Base-by-base conservation (phyloP, 2,329 filamentous ascomycete genomes). In the Ophiostoma ips region DNA sequence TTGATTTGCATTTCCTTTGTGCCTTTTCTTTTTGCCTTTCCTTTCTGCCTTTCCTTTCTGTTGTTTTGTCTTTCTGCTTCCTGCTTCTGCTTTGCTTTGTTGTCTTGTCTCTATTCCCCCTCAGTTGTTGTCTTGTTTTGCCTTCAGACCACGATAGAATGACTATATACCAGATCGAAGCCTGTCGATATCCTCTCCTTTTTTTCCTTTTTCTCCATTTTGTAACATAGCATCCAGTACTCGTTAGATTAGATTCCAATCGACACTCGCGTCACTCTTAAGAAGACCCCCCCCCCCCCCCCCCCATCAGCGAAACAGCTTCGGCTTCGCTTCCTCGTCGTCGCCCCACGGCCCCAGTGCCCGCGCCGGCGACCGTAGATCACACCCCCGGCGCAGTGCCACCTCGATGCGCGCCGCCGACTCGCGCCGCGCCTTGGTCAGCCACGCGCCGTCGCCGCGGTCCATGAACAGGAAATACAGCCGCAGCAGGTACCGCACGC, bases 401-500 rank as follows among this genome's bases (percentile, higher is more conserved):
- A 16, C 40, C 21, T 7, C n/a, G 11, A 56, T 15, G 10, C 57
- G 55, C 19, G 46, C 46, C 1, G 34, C 21, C 34, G 51, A 58
- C 48, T 58, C 57, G 1, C 18, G 43, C 33, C 18, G 47, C 15
- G 43, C 51, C 33, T 49, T 52, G 8, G 15, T 21, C 10, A 57
- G 48, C 58, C 56, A 58, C 10, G 30, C 41, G 6, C 35, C 38
- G 4, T 50, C 38, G 37, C 58, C 40, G 8, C 53, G 41, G 33
- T 38, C 18, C 35, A 52, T 40, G 51, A 58, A 60, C 13, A 51
- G 2, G 3, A 35, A 31, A 10, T 48, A 49, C 40, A 60, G 46
- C 10, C 9, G 41, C 2, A 54, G 56, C 38, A 60, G 53, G 37
- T 53, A 43, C 8, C 16, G 36, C 11, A 77, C 67, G 54, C 76